Conservation (phyloP, 805 yeast genomes). For the Kluyveromyces dobzhanskii region DNA sequence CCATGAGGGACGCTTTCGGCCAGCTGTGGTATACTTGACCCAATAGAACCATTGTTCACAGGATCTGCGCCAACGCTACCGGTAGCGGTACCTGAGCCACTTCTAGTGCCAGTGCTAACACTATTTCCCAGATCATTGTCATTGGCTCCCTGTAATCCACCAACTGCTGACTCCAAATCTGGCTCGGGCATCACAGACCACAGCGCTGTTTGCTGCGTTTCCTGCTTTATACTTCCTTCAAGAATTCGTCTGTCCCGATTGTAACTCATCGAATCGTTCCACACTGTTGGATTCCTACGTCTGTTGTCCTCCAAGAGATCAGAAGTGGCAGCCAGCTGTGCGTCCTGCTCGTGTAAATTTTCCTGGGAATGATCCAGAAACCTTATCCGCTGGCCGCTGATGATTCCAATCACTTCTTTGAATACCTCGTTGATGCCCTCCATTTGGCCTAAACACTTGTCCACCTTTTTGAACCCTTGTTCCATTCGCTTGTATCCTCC, state of each 20-base stretch:
- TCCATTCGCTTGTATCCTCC: conserved; percentile 13
- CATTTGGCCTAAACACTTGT: conserved; percentile 14
- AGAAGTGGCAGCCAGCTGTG: conserved; percentile 3
- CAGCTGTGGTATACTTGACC: not conserved
- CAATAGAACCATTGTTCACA: not conserved
- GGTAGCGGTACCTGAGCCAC: too few species aligned
- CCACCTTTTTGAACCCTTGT: conserved; percentile 13
- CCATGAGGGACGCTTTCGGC: not conserved
- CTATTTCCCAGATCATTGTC: too few species aligned
- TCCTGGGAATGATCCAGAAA: conserved; percentile 18
- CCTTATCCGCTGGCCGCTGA: conserved; percentile 20
- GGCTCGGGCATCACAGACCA: conserved; percentile 1
- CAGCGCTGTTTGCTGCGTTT: not conserved
- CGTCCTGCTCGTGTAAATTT: conserved; percentile 13
- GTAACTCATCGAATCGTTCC: conserved; percentile 3
- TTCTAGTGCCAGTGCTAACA: too few species aligned
- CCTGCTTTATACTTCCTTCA: conserved; percentile 3
- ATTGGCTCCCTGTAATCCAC: too few species aligned
- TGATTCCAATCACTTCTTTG: conserved; percentile 21
- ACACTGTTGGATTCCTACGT: not conserved
- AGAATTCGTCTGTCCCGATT: conserved; percentile 2
- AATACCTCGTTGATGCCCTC: conserved; percentile 16
- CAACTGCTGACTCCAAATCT: too few species aligned
- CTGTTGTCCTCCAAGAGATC: not conserved
- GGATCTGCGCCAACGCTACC: too few species aligned